Evolutionary conservation across 768 basidiomycete species (phyloP).

Genomic region (Serpula lacrymans): DNA sequence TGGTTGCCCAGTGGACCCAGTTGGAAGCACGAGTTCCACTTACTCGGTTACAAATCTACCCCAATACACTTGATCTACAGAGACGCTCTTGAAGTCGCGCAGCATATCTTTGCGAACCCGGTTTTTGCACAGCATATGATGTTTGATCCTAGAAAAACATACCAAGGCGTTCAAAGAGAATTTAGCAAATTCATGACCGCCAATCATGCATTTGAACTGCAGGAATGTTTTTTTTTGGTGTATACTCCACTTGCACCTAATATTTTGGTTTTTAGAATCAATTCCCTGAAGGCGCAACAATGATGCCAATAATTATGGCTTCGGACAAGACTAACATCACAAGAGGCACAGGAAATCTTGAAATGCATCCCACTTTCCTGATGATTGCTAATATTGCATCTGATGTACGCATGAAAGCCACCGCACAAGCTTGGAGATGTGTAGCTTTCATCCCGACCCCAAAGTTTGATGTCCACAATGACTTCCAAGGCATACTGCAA

Average conservation of each 20-base stretch:
- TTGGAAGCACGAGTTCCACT: no score
- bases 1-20: constrained; percentile 15
- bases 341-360: constrained; percentile 34
- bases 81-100: constrained; percentile 24
- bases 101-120: constrained; percentile 25
- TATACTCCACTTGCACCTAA: no score
- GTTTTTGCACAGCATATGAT: constrained; percentile 17
- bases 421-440: constrained; percentile 28
- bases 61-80: constrained; percentile 26
- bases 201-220: no score
- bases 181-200: no score
- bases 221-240: no score
- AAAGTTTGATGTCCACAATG: constrained; percentile 26
- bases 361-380: constrained; percentile 44
- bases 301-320: constrained; percentile 19
- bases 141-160: constrained; percentile 13
- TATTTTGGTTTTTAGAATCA: no score
- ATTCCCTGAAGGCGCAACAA: constrained; percentile 8
- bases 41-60: no score
- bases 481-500: constrained; percentile 12
- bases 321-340: constrained; percentile 45
- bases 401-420: constrained; percentile 32
- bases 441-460: constrained; percentile 37
- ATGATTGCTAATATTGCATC: constrained; percentile 43
- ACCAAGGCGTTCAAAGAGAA: no score